These are phyloP conservation scores for Arbutus unedo DNA, from an alignment of 148 eudicot species.

Conservation along the genomic window DNA sequence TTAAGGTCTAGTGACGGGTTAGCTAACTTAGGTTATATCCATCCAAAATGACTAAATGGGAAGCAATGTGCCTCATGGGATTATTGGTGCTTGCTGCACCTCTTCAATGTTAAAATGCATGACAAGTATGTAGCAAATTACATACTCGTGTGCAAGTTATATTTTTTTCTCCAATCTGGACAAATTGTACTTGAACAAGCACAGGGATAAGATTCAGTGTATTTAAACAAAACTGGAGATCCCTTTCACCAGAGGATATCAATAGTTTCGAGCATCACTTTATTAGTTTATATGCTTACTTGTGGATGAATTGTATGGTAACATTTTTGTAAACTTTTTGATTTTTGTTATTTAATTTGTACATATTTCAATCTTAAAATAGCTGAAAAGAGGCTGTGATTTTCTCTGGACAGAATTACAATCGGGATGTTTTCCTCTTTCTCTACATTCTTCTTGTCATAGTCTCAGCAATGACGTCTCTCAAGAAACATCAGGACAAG, in stretches of 20 bases:
- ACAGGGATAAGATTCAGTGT: background rate
- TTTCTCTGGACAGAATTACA: conserved; percentile 65
- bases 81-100: too few relatives aligned
- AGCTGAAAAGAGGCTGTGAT: background rate
- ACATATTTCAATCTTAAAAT: background rate
- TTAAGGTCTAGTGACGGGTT: background rate
- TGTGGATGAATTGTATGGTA: background rate
- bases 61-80: background rate
- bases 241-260: conserved; percentile 62
- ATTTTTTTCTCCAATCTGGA: background rate
- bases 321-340: background rate
- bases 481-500: conserved; percentile 84
- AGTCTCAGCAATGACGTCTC: conserved; percentile 74
- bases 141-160: background rate
- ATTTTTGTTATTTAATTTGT: background rate
- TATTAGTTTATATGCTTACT: conserved; percentile 1
- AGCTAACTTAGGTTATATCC: background rate
- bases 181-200: background rate
- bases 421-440: conserved; percentile 82
- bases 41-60: background rate
- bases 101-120: background rate
- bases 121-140: background rate
- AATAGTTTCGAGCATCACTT: conserved; percentile 53
- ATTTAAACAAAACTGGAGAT: background rate
- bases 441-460: conserved; percentile 69